Evolutionary conservation across 495 filamentous ascomycete species (phyloP).

Genomic region (Hypoxylon crocopeplum): DNA sequence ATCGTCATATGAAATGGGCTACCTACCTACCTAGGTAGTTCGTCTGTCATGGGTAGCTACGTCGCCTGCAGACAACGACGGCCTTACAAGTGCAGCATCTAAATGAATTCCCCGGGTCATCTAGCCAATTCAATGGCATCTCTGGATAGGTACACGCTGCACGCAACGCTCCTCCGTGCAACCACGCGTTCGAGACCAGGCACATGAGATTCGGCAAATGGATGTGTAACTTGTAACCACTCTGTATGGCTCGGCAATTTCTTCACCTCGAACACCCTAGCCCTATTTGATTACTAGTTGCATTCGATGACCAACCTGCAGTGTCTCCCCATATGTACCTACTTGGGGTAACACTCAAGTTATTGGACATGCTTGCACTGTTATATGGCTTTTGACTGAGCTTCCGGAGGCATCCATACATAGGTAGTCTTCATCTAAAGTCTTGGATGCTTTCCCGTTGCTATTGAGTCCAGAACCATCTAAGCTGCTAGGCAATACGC

Average conservation of each 20-base stretch:
- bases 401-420: too few species aligned
- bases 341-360: neutral
- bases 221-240: neutral
- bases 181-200: conserved; percentile 5
- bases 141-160: neutral
- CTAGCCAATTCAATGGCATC: conserved; percentile 1
- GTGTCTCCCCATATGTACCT: too few species aligned
- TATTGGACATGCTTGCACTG: neutral
- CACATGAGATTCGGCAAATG: conserved; percentile 16
- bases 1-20: conserved; percentile 28
- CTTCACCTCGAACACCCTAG: conserved; percentile 1
- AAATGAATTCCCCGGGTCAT: neutral
- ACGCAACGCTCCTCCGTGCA: neutral
- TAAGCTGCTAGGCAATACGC: neutral
- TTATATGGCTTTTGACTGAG: too few species aligned
- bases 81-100: neutral
- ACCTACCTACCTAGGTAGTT: conserved; percentile 3
- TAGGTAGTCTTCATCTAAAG: too few species aligned
- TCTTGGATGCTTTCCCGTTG: too few species aligned
- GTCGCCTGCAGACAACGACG: neutral
- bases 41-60: conserved; percentile 4
- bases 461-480: conserved; percentile 10
- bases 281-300: neutral
- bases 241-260: conserved; percentile 15
- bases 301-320: too few species aligned